A percentile compares a stretch with the other conserved stretches of the same genome.
phyloP scores from a whole-genome alignment of 768 basidiomycete genomes.

The Vararia minispora region DNA sequence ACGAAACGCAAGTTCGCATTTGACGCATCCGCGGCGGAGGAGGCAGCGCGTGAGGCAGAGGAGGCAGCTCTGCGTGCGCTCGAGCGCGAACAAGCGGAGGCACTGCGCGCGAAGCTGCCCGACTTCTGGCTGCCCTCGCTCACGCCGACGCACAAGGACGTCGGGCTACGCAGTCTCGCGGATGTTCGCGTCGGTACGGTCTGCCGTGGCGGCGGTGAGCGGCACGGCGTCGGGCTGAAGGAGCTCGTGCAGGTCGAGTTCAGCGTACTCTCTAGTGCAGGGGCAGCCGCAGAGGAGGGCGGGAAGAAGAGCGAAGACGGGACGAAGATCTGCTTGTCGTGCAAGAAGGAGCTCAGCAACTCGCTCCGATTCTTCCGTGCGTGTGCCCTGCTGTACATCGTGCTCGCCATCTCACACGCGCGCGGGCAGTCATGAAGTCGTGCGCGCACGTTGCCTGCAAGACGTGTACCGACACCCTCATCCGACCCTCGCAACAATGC shows the following conservation, averaged over 20 bases:
- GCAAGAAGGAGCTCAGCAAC: slow-evolving; percentile 78
- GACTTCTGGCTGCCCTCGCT: slow-evolving; percentile 97
- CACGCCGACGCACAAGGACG: slow-evolving; percentile 69
- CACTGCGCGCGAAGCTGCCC: slow-evolving; percentile 79
- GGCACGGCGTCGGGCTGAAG: too few relatives aligned
- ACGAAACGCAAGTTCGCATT: slow-evolving; percentile 84
- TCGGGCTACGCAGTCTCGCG: slow-evolving; percentile 51
- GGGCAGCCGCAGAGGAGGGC: slow-evolving; percentile 24
- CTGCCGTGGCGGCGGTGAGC: slow-evolving; percentile 75
- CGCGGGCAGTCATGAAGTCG: slow-evolving; percentile 55
- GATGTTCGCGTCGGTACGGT: slow-evolving; percentile 84
- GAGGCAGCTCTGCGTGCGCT: slow-evolving; percentile 77
- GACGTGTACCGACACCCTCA: slow-evolving; percentile 82
- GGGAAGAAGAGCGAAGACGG: slow-evolving; percentile 40
- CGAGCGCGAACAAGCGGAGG: slow-evolving; percentile 76
- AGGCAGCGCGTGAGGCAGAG: slow-evolving; percentile 70
- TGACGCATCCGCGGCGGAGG: slow-evolving; percentile 59
- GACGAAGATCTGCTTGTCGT: slow-evolving; percentile 76
- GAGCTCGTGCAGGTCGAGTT: slow-evolving; percentile 75
- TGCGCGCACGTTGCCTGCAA: slow-evolving; percentile 92
- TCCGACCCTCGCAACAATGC: slow-evolving; percentile 70
- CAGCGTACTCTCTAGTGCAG: slow-evolving; percentile 34
- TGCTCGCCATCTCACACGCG: background rate
- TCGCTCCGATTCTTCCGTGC: slow-evolving; percentile 57
- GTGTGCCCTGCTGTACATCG: slow-evolving; percentile 18